A percentile compares a stretch with the other conserved stretches of the same genome.
Conservation (phyloP, 2,329 filamentous ascomycete species). For the Claviceps paspali region DNA sequence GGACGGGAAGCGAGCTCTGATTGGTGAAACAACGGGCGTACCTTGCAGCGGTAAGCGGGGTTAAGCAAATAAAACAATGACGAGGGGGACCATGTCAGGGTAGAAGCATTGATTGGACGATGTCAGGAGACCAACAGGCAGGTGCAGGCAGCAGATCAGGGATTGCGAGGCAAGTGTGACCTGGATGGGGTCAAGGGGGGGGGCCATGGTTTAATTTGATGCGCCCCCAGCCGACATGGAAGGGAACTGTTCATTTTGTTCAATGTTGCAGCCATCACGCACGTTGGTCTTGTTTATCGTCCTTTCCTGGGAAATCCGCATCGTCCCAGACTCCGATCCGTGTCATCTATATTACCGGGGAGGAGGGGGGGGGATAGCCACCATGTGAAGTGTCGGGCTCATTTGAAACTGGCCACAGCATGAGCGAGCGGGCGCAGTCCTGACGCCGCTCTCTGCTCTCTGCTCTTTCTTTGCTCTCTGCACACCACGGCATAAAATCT, state of each 20-base stretch:
- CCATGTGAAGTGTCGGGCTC: too few species aligned
- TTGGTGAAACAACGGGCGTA: constrained; percentile 1
- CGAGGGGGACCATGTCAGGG: constrained; percentile 3
- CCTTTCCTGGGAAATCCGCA: too few species aligned
- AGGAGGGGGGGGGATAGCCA: too few species aligned
- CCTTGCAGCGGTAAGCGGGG: constrained; percentile 4
- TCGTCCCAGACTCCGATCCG: too few species aligned
- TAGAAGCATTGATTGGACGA: not conserved
- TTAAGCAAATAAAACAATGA: constrained; percentile 8
- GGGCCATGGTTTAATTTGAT: constrained; percentile 5
- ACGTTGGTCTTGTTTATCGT: too few species aligned
- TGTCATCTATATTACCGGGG: too few species aligned
- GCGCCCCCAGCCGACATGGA: not conserved
- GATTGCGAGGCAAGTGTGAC: not conserved
- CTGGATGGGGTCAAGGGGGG: not conserved
- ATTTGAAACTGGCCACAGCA: too few species aligned
- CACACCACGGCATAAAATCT: too few species aligned
- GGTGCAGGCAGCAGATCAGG: not conserved
- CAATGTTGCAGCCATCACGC: too few species aligned
- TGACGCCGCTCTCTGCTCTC: too few species aligned
- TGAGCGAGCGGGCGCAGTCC: too few species aligned
- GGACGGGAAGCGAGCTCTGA: not conserved
- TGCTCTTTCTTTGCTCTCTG: too few species aligned
- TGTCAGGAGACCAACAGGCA: not conserved
- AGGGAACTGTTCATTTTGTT: not conserved